Percentiles rank a stretch among this genome's conserved stretches.
Conservation (phyloP, 768 basidiomycete species). For the Podaxis mareebaensis region DNA sequence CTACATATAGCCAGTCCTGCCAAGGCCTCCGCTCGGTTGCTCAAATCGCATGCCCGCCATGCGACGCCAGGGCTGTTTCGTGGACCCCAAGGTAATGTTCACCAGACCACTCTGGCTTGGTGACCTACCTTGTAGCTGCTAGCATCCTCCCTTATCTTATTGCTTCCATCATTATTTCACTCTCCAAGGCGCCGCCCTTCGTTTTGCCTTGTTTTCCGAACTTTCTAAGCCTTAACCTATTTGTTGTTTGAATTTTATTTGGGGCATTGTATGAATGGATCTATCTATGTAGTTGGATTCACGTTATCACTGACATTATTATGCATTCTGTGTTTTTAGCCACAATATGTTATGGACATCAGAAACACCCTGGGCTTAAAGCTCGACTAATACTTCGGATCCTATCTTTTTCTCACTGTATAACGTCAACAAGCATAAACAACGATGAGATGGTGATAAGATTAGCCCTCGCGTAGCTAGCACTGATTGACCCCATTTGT, state of each 20-base stretch:
- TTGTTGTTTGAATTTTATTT: not conserved
- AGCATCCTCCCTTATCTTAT: not conserved
- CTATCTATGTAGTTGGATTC: not conserved
- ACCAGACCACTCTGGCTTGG: no score
- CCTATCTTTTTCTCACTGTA: not conserved
- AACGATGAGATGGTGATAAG: not conserved
- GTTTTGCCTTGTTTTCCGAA: not conserved
- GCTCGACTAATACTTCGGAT: not conserved
- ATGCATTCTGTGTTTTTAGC: not conserved
- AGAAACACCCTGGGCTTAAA: not conserved
- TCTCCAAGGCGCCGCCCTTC: not conserved
- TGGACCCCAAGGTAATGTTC: no score
- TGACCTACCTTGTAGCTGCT: not conserved
- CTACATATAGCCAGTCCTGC: not conserved
- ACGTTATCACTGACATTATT: not conserved
- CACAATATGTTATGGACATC: not conserved
- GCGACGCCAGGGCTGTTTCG: no score
- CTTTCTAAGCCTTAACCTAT: not conserved
- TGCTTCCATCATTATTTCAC: not conserved
- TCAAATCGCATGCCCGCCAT: no score
- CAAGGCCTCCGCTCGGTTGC: not conserved
- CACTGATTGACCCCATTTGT: not conserved
- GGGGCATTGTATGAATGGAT: not conserved
- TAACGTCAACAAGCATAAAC: not conserved
- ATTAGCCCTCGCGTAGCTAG: not conserved